These are phyloP conservation scores for Entomortierella chlamydospora DNA, from an alignment of 192 early-diverging fungal species.

Conservation along the genomic window DNA sequence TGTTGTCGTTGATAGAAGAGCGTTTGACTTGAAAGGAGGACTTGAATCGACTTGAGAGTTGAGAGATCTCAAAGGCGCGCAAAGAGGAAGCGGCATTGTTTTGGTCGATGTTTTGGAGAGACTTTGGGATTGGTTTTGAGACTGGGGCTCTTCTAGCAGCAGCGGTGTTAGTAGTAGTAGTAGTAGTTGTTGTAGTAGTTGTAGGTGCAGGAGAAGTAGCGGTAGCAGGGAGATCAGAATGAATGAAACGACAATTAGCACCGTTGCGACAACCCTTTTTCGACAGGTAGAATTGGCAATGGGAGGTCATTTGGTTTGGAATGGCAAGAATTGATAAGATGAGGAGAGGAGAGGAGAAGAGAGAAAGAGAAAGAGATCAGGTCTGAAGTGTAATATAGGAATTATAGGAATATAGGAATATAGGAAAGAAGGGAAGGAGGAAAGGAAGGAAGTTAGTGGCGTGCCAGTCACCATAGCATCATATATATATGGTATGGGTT, in stretches of 20 bases:
- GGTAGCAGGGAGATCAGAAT: no score
- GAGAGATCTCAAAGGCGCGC: constrained; percentile 36
- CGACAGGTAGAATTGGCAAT: constrained; percentile 24
- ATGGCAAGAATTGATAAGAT: no score
- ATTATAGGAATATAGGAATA: neutral
- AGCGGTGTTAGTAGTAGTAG: neutral
- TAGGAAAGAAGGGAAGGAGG: neutral
- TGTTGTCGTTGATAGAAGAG: neutral
- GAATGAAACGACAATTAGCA: constrained; percentile 15
- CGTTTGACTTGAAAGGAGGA: neutral
- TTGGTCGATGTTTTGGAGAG: constrained; percentile 12
- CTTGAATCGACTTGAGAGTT: constrained; percentile 23
- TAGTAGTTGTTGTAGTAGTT: neutral
- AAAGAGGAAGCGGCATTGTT: neutral
- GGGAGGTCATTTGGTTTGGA: neutral
- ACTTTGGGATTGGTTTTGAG: constrained; percentile 21
- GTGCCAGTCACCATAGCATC: no score
- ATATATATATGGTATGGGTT: no score
- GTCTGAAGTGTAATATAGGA: no score
- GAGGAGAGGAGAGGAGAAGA: no score
- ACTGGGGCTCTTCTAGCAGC: constrained; percentile 14
- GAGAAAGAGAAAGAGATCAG: neutral
- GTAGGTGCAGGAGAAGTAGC: neutral
- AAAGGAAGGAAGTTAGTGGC: neutral
- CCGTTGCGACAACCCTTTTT: constrained; percentile 37